These are phyloP conservation scores for Hypoxylon sp. DNA, from an alignment of 2,329 filamentous ascomycete species.

Conservation along the genomic window DNA sequence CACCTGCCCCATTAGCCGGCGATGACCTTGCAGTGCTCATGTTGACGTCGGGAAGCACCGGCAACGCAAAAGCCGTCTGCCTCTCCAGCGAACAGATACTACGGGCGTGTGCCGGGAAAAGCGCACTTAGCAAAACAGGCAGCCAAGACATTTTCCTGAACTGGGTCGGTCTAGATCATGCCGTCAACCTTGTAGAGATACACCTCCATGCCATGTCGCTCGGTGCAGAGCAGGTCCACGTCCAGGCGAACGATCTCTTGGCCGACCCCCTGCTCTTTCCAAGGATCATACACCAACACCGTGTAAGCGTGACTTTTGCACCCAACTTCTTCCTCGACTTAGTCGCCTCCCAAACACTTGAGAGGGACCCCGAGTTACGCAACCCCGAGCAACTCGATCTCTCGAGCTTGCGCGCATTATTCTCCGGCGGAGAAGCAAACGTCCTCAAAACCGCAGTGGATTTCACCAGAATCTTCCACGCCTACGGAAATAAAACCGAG, in stretches of 20 bases:
- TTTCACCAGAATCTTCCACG: constrained; percentile 6
- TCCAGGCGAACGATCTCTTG: constrained; percentile 59
- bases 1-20: background rate
- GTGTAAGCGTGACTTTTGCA: constrained; percentile 62
- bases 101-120: constrained; percentile 60
- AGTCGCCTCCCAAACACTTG: constrained; percentile 12
- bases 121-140: constrained; percentile 31
- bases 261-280: constrained; percentile 58
- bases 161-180: constrained; percentile 69
- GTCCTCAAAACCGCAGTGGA: constrained; percentile 14
- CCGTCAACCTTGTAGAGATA: constrained; percentile 66
- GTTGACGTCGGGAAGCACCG: constrained; percentile 68
- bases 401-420: constrained; percentile 3
- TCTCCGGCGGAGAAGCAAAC: constrained; percentile 6
- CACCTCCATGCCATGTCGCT: constrained; percentile 62
- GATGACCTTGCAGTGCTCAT: constrained; percentile 55
- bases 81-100: constrained; percentile 62
- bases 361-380: constrained; percentile 6
- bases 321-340: constrained; percentile 57
- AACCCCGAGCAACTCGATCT: constrained; percentile 17
- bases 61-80: constrained; percentile 65
- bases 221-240: constrained; percentile 62
- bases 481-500: constrained; percentile 3
- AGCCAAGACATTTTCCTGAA: constrained; percentile 58
- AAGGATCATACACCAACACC: constrained; percentile 59